These are phyloP conservation scores for Leccinum pachyderme DNA, from an alignment of 1,284 basidiomycete species.

Conservation along the genomic window DNA sequence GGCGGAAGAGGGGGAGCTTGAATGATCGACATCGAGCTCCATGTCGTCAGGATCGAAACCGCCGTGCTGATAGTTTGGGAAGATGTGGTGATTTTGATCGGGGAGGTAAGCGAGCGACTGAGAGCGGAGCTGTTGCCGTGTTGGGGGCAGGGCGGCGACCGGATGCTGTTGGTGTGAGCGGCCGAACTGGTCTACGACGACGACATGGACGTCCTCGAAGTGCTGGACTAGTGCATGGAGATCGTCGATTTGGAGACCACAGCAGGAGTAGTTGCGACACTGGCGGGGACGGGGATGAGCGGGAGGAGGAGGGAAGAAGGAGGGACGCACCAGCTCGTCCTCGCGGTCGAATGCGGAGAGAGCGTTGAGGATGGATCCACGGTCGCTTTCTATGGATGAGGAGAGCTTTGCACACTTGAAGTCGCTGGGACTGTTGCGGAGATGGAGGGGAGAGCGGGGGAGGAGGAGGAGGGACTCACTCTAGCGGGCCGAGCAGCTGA, in stretches of 20 bases:
- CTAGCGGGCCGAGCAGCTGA: constrained; percentile 56
- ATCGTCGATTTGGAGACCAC: constrained; percentile 75
- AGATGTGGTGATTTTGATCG: constrained; percentile 16
- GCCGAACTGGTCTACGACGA: constrained; percentile 61
- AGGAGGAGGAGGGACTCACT: constrained; percentile 43
- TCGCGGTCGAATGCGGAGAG: constrained; percentile 66
- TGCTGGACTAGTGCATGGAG: constrained; percentile 85
- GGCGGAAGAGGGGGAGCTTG: constrained; percentile 46
- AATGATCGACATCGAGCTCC: constrained; percentile 68
- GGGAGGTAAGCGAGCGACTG: constrained; percentile 18
- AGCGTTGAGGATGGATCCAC: constrained; percentile 61
- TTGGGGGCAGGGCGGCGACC: constrained; percentile 44
- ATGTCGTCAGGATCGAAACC: constrained; percentile 74
- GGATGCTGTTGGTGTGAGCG: constrained; percentile 42
- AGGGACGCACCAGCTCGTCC: constrained; percentile 59
- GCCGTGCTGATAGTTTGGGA: constrained; percentile 27
- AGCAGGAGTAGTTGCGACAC: constrained; percentile 84
- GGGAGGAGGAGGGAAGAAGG: background rate
- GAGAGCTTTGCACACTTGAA: constrained; percentile 54
- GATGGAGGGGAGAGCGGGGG: background rate
- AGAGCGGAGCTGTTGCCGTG: constrained; percentile 28
- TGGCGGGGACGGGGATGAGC: constrained; percentile 23
- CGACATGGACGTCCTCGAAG: constrained; percentile 82
- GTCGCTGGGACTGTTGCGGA: constrained; percentile 45
- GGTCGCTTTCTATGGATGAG: constrained; percentile 60